Evolutionary conservation across 164 flowering plant species (phyloP).

Genomic region (Berberis thunbergii): DNA sequence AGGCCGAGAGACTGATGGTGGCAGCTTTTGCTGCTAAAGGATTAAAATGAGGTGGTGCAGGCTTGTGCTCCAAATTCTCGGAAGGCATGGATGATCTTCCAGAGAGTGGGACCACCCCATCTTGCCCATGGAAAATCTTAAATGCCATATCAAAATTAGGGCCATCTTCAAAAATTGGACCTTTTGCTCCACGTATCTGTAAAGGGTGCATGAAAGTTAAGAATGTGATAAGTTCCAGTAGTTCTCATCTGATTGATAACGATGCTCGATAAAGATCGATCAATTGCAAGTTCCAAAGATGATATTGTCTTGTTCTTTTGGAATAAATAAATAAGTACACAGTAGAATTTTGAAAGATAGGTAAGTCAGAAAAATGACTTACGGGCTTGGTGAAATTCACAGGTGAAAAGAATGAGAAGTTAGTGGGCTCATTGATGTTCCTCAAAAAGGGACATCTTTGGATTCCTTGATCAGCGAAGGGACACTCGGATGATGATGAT

Average conservation of each 20-base stretch:
- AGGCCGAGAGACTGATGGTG: constrained; percentile 58
- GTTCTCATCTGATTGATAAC: no score
- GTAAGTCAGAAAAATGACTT: constrained; percentile 11
- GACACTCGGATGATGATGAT: background rate
- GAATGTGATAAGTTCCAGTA: background rate
- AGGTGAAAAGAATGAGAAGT: constrained; percentile 46
- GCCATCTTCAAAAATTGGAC: constrained; percentile 88
- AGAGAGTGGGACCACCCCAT: constrained; percentile 72
- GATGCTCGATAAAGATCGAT: no score
- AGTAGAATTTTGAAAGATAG: background rate
- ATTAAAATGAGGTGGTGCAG: constrained; percentile 41
- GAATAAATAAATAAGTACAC: background rate
- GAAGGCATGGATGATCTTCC: constrained; percentile 20
- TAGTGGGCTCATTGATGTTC: constrained; percentile 69
- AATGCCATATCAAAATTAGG: constrained; percentile 65
- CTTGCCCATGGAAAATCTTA: constrained; percentile 66
- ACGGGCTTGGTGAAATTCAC: constrained; percentile 34
- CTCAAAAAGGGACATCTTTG: constrained; percentile 68
- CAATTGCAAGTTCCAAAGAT: no score
- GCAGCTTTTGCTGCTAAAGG: constrained; percentile 72
- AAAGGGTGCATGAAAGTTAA: constrained; percentile 2
- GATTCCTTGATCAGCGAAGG: constrained; percentile 33
- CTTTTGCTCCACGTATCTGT: constrained; percentile 47
- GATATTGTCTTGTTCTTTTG: no score
- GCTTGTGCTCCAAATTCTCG: constrained; percentile 16